These are phyloP conservation scores for Gynostemma pentaphyllum DNA, from an alignment of 306 rosid species.

Conservation along the genomic window DNA sequence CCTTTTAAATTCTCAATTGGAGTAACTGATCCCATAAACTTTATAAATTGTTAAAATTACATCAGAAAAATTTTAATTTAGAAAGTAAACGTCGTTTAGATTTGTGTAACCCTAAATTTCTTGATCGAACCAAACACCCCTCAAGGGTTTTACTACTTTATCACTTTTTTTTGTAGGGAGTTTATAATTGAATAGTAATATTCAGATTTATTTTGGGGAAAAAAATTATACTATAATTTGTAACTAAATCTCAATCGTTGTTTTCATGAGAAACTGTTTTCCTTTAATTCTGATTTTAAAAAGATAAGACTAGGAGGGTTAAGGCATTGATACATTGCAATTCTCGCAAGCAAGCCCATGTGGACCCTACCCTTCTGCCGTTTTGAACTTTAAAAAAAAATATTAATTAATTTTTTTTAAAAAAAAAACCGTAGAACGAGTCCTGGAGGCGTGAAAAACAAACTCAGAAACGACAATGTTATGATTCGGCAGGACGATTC, in stretches of 20 bases:
- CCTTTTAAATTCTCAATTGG: no score
- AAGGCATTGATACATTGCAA: not conserved
- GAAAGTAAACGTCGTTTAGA: no score
- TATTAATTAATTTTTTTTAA: no score
- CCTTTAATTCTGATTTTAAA: not conserved
- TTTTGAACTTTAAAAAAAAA: not conserved
- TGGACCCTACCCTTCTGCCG: no score
- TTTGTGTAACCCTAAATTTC: no score
- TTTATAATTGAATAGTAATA: not conserved
- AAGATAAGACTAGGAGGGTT: not conserved
- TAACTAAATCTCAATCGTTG: not conserved
- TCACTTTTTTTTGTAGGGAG: no score
- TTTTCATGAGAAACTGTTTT: not conserved
- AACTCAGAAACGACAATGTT: not conserved
- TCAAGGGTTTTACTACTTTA: no score
- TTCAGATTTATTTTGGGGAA: not conserved
- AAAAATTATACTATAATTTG: not conserved
- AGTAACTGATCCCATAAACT: no score
- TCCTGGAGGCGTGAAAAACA: not conserved
- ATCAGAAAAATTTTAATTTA: no score
- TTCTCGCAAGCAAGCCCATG: not conserved
- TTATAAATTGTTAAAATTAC: no score
- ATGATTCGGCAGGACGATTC: not conserved
- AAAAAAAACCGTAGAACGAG: no score
- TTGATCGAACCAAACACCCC: no score